A percentile compares a stretch with the other conserved stretches of the same genome.
These are phyloP conservation scores for Ceratocystis variospora DNA, from an alignment of 2,329 filamentous ascomycete genomes.

Conservation along the genomic window DNA sequence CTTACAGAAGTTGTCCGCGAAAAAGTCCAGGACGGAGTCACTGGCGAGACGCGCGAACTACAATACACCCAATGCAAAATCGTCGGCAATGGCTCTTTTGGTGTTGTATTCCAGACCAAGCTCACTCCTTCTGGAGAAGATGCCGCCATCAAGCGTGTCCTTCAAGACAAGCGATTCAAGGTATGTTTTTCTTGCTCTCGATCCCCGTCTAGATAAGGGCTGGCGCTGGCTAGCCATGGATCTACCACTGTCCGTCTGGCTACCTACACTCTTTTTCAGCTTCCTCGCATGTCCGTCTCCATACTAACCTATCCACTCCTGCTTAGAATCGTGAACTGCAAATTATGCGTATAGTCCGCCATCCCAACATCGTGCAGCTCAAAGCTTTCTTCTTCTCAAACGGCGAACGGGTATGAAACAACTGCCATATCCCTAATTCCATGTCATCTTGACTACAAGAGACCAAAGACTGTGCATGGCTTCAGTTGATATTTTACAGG, in stretches of 20 bases:
- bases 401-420: conserved; percentile 67
- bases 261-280: neutral
- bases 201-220: neutral
- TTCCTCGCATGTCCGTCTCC: neutral
- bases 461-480: neutral
- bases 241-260: neutral
- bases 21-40: conserved; percentile 96
- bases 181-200: conserved; percentile 32
- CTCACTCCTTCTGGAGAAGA: conserved; percentile 95
- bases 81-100: conserved; percentile 96
- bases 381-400: conserved; percentile 99
- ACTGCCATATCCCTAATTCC: neutral
- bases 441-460: neutral
- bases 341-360: conserved; percentile 98
- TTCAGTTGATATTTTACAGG: neutral
- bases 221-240: too few relatives aligned
- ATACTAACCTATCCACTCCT: conserved; percentile 5
- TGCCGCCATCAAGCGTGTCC: conserved; percentile 94
- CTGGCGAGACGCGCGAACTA: conserved; percentile 89
- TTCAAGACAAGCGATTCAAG: conserved; percentile 99
- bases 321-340: conserved; percentile 90
- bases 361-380: conserved; percentile 96
- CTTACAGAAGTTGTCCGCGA: conserved; percentile 83
- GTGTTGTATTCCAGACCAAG: conserved; percentile 98
- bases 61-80: conserved; percentile 99